Evolutionary conservation across 2,329 filamentous ascomycete species (phyloP).

Genomic region (Aspergillus novoparasiticus): DNA sequence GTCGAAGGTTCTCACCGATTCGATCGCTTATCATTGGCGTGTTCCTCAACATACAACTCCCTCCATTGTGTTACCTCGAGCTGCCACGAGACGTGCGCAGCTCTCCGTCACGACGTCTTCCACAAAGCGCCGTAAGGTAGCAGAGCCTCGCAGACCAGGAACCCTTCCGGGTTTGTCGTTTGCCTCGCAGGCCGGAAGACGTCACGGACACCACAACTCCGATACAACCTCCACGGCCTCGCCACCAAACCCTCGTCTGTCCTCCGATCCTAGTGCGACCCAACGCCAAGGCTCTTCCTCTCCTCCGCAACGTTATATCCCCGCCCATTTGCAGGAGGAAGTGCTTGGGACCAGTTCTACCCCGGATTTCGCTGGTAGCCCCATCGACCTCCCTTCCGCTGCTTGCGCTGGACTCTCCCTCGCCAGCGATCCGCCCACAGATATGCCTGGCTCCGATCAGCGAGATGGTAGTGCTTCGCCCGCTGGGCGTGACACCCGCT

Average conservation of each 20-base stretch:
- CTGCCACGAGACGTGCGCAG: slow-evolving; percentile 49
- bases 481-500: slow-evolving; percentile 28
- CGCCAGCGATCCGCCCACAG: slow-evolving; percentile 46
- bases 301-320: slow-evolving; percentile 52
- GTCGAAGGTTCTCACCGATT: slow-evolving; percentile 3
- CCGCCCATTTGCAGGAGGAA: slow-evolving; percentile 59
- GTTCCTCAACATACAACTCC: background rate
- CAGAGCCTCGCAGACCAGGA: slow-evolving; percentile 45
- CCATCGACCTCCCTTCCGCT: slow-evolving; percentile 51
- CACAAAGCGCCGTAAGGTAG: slow-evolving; percentile 53
- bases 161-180: slow-evolving; percentile 31
- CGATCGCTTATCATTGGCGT: slow-evolving; percentile 5
- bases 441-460: slow-evolving; percentile 46
- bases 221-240: slow-evolving; percentile 25
- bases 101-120: slow-evolving; percentile 54
- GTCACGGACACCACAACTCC: slow-evolving; percentile 33
- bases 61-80: slow-evolving; percentile 36
- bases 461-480: slow-evolving; percentile 26
- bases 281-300: slow-evolving; percentile 32
- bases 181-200: slow-evolving; percentile 38
- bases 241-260: slow-evolving; percentile 25
- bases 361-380: slow-evolving; percentile 29
- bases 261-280: slow-evolving; percentile 26
- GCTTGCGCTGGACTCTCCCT: slow-evolving; percentile 57
- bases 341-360: slow-evolving; percentile 40